Evolutionary conservation across 1,284 basidiomycete species (phyloP).

Genomic region (Microbotryum saponariae): DNA sequence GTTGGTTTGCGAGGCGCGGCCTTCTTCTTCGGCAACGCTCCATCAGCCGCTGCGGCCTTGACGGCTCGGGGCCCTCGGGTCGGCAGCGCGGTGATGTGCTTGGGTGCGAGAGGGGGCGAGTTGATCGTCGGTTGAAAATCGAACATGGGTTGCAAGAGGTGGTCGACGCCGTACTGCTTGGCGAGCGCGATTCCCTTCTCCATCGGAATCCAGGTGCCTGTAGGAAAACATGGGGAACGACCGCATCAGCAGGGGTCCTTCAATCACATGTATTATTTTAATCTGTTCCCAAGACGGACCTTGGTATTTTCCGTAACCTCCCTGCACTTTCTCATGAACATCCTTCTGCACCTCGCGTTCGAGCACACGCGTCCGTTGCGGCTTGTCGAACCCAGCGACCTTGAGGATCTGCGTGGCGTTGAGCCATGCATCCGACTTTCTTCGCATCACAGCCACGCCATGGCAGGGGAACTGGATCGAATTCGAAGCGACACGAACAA

Average conservation of each 20-base stretch:
- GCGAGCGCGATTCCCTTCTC: slow-evolving; percentile 79
- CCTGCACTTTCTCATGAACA: slow-evolving; percentile 98
- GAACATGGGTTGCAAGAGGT: slow-evolving; percentile 83
- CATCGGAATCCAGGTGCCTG: slow-evolving; percentile 98
- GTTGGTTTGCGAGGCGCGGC: slow-evolving; percentile 3
- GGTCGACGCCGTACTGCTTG: slow-evolving; percentile 87
- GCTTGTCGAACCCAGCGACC: slow-evolving; percentile 98
- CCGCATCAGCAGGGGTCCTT: neutral
- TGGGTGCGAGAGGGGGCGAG: slow-evolving; percentile 92
- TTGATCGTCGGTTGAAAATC: slow-evolving; percentile 79
- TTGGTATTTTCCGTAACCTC: slow-evolving; percentile 99
- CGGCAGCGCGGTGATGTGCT: slow-evolving; percentile 73
- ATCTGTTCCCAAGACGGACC: slow-evolving; percentile 50
- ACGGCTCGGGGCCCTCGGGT: slow-evolving; percentile 44
- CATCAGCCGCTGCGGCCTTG: slow-evolving; percentile 32
- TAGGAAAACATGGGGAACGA: neutral
- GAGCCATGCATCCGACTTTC: slow-evolving; percentile 89
- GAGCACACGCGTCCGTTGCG: slow-evolving; percentile 90
- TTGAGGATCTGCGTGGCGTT: slow-evolving; percentile 99
- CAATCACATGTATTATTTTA: neutral
- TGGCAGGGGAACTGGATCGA: slow-evolving; percentile 52
- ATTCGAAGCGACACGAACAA: neutral
- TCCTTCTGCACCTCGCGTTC: slow-evolving; percentile 99
- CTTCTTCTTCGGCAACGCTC: slow-evolving; percentile 36
- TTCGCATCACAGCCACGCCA: slow-evolving; percentile 92